Base-by-base conservation (phyloP, 1,284 basidiomycete genomes). In the Pascua sp. region DNA sequence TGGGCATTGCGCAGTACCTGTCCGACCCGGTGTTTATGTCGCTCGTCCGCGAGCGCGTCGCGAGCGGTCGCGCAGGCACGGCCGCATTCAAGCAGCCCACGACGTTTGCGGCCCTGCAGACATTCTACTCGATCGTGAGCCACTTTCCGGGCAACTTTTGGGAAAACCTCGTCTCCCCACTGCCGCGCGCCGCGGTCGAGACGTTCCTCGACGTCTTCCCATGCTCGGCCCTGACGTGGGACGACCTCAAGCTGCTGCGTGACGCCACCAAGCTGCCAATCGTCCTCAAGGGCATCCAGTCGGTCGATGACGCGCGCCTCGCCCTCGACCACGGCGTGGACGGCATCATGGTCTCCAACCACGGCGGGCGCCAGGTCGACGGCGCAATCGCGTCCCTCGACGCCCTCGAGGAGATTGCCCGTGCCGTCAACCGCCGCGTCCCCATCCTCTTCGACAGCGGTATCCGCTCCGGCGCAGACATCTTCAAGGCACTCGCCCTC, bases 281-380 rank as follows among this genome's bases (percentile, higher is more conserved):
- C 68, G 75, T 84, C 15, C 67, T 85, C 60, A 86, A 85, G 71
- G 84, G 86, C 3, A 87, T 90, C 47, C 85, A 84, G 61, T 75
- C 74, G 59, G 80, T 76, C 0, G 60, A 88, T 79, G 88, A 90
- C 66, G 88, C 88, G 1, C 82, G 85, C 63, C 82, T 81, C 60
- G 86, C 86, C 0, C 67, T 89, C 10, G 83, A 86, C 17, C 68
- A 81, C 15, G 83, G 84, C 1, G 80, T 85, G 11, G 84, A 91
- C 61, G 89, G 86, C 2, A 87, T 92, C 59, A 75, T 91, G 36
- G 86, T 91, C 10, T 88, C 86, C 8, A 91, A 91, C 68, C 90
- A 92, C 67, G 90, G 88, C 36, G 89, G 88, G 1, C 81, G 89
- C 38, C 90, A 91, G 72, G 81, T 92, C 5, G 90, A 92, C 68